These are phyloP conservation scores for Ensete glaucum DNA, from an alignment of 176 grass and related monocot species.

Conservation along the genomic window DNA sequence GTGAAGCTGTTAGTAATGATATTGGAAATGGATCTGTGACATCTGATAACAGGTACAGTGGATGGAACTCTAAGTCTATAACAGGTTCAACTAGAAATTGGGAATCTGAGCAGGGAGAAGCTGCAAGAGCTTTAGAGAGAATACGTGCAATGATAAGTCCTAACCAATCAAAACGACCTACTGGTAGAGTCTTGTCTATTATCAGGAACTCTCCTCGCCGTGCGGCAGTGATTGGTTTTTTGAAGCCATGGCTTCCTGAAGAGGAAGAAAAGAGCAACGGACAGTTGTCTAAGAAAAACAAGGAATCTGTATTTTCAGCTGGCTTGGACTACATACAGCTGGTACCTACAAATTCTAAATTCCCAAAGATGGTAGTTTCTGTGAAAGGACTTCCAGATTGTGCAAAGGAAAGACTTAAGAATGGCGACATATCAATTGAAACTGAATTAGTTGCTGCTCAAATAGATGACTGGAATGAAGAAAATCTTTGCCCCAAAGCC, in stretches of 20 bases:
- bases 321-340: conserved; percentile 30
- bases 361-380: conserved; percentile 65
- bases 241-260: conserved; percentile 37
- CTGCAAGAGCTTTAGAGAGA: conserved; percentile 53
- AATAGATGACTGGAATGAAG: conserved; percentile 81
- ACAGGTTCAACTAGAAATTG: conserved; percentile 20
- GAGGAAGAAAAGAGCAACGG: conserved; percentile 29
- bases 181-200: conserved; percentile 70
- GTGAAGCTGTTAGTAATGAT: conserved; percentile 47
- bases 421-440: conserved; percentile 40
- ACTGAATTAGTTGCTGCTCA: conserved; percentile 68
- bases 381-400: conserved; percentile 46
- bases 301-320: conserved; percentile 25
- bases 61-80: conserved; percentile 26
- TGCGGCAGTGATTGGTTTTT: conserved; percentile 68
- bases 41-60: conserved; percentile 27
- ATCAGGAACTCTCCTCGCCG: conserved; percentile 59
- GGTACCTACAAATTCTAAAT: conserved; percentile 64
- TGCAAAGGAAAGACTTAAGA: conserved; percentile 43
- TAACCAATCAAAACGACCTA: conserved; percentile 68
- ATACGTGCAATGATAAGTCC: conserved; percentile 51
- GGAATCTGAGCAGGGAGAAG: conserved; percentile 30
- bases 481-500: conserved; percentile 51
- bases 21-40: background rate
- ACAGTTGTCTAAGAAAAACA: conserved; percentile 33